Evolutionary conservation across 345 rosid genomes (phyloP).

Genomic region (Dipteronia dyeriana): DNA sequence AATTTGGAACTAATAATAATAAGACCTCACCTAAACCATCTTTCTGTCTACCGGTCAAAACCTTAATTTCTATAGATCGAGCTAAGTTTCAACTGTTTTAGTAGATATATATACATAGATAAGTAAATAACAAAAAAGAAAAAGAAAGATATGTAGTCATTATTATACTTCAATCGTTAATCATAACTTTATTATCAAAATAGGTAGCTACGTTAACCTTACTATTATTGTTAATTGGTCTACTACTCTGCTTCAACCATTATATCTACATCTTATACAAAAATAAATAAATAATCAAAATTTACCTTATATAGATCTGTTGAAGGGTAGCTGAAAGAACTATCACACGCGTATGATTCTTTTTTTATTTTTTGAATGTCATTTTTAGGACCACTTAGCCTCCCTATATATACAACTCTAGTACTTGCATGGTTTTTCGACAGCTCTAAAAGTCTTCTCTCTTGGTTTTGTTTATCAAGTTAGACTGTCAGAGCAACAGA

Average conservation of each 20-base stretch:
- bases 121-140: too few species aligned
- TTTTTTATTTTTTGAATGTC: too few species aligned
- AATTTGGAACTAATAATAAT: too few species aligned
- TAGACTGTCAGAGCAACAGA: too few species aligned
- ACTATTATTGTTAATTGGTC: neutral
- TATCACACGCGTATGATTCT: neutral
- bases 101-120: too few species aligned
- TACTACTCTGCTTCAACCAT: neutral
- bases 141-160: too few species aligned
- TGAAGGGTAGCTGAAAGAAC: slow-evolving; percentile 1
- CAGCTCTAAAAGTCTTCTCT: neutral
- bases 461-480: neutral
- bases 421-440: neutral
- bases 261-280: too few species aligned
- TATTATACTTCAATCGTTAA: too few species aligned
- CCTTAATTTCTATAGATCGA: too few species aligned
- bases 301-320: neutral
- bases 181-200: too few species aligned
- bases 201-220: too few species aligned
- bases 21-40: neutral
- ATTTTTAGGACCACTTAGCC: neutral
- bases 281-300: too few species aligned
- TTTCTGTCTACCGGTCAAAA: neutral
- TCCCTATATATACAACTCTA: neutral
- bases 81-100: neutral